These are phyloP conservation scores for Pseudogymnoascus sp. DNA, from an alignment of 2,329 filamentous ascomycete species.

Conservation along the genomic window DNA sequence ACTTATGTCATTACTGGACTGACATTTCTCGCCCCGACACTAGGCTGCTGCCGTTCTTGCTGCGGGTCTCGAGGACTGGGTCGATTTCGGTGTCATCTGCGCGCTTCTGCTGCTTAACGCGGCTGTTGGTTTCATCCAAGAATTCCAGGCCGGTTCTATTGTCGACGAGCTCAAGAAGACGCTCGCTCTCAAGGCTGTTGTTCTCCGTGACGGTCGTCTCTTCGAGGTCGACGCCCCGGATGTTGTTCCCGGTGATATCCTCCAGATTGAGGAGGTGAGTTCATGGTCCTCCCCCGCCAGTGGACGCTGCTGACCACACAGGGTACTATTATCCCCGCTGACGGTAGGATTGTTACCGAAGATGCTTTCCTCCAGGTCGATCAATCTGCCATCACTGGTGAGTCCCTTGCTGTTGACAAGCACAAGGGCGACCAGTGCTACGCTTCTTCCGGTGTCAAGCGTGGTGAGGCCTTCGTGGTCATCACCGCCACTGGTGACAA, in stretches of 20 bases:
- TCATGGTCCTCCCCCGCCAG: not conserved
- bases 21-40: constrained; percentile 11
- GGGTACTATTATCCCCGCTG: constrained; percentile 84
- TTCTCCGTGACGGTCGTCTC: constrained; percentile 70
- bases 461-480: constrained; percentile 76
- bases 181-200: constrained; percentile 76
- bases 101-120: constrained; percentile 78
- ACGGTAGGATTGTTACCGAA: constrained; percentile 77
- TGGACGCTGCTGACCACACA: constrained; percentile 17
- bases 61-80: constrained; percentile 79
- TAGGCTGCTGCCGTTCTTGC: constrained; percentile 64
- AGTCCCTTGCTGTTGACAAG: constrained; percentile 88
- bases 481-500: constrained; percentile 80
- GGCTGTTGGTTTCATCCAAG: constrained; percentile 76
- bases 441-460: constrained; percentile 81
- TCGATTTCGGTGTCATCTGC: constrained; percentile 89
- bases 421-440: constrained; percentile 73
- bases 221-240: constrained; percentile 74
- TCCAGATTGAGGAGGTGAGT: constrained; percentile 69
- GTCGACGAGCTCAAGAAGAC: constrained; percentile 89
- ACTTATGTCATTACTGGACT: constrained; percentile 1
- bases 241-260: constrained; percentile 82
- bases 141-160: constrained; percentile 82
- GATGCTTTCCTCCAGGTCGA: constrained; percentile 82
- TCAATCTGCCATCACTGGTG: constrained; percentile 84